Evolutionary conservation across 129 eudicot species (phyloP), one percentile per base, ranked within the genome.

Genomic region (Centella asiatica): DNA sequence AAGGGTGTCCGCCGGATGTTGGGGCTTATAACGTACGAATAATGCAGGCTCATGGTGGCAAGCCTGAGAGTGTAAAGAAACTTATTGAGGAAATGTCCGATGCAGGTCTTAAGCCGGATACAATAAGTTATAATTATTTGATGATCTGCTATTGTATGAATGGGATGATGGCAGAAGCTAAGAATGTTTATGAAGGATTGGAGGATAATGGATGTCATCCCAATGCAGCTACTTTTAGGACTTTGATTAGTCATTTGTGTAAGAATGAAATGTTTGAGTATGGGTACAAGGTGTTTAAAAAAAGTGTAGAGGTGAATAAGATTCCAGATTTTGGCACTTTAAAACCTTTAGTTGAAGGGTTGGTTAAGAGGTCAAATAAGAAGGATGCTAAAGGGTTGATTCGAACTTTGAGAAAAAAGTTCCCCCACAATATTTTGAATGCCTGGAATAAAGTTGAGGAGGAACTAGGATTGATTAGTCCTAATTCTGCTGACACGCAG

Each of bases 151-250:
- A 92, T 62, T 81, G 90, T 73, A 68, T 22, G 63, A 84, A 75
- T 64, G 94, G 81, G 50, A 84, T 85, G 98, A 68, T 87, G 94
- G 80, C 74, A 51, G 95, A 84, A 62, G 95, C 95, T 0, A 71
- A 74, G 74, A 77, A 74, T 75, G 90, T 84, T 40, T 92, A 72
- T 65, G 73, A 77, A 1, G 88, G 67, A 57, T 66, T 92, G 69
- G 83, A 71, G 76, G 66, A 42, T 5, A 77, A 76, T 44, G 76
- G 81, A 29, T 79, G 81, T 36, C 78, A 75, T 10, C 90, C 90
- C 6, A 92, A 87, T 67, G 90, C 90, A 10, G 87, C 90, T 0
- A 92, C 98, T 8, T 92, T 81, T 64, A 79, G 90, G 82, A 84
- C 88, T 20, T 73, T 92, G 76, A 66, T 92, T 34, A 69, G 48